Base-by-base conservation (phyloP, 2,329 filamentous ascomycete genomes). In the Aspergillus sp. region DNA sequence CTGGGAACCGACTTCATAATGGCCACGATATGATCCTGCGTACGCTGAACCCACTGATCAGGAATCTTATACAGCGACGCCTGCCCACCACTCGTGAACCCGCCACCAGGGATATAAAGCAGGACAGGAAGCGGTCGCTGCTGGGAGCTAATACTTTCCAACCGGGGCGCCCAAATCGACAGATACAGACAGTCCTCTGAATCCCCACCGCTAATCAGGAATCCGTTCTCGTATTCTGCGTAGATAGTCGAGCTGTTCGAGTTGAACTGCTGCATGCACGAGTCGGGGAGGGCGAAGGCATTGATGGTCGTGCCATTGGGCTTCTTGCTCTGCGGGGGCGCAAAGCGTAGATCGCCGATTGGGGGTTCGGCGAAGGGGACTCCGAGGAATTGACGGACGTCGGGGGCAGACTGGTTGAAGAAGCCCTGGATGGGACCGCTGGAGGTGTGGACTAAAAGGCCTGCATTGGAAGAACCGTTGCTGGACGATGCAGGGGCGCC, bases 21-120 rank as follows among this genome's bases (percentile, higher is more conserved):
- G 4, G 77, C 68, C 1, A 71, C 75, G 54, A 83, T 77, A 6
- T 83, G 59, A 4, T 71, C 62, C 12, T 70, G 70, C n/a, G 56
- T 60, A 14, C 60, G 50, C 40, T 64, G 56, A 3, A 64, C 52
- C 62, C 60, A 64, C 19, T 55, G 19, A 76, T 66, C 60, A 79
- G 76, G 61, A 79, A 81, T 41, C 80, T 76, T 4, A 79, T 80
- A 70, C 76, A 82, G 58, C 70, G 79, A 51, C 73, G 77, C 4
- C 75, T 77, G n/a, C 11, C 76, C 76, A 5, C 80, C 80, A 2
- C 75, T 73, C 3, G 68, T 68, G 59, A 79, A 80, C 0, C 75
- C 80, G 5, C 80, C 80, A 4, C 81, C 81, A 52, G 82, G 78
- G 4, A 83, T 70, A 58, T 80, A 81, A 1, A 80, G 75, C 39